Evolutionary conservation across 768 basidiomycete genomes (phyloP).

Genomic region (Albatrellus ellisii): DNA sequence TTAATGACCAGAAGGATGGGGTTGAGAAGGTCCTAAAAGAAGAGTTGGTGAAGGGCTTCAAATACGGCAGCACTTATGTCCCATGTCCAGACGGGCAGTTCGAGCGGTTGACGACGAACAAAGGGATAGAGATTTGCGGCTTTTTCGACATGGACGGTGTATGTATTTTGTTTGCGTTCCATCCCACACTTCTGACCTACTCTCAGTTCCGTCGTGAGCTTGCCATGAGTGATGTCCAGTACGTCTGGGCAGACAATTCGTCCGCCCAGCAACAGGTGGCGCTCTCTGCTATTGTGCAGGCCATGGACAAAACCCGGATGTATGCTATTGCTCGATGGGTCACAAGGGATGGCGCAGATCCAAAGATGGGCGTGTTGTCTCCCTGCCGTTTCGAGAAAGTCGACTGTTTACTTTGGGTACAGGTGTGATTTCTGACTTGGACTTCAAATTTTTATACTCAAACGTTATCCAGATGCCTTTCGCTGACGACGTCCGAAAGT

Average conservation of each 20-base stretch:
- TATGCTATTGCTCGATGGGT: slow-evolving; percentile 83
- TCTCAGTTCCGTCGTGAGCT: slow-evolving; percentile 71
- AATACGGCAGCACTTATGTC: slow-evolving; percentile 82
- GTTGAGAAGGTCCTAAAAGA: slow-evolving; percentile 60
- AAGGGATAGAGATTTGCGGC: slow-evolving; percentile 80
- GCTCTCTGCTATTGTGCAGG: slow-evolving; percentile 77
- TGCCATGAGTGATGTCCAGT: slow-evolving; percentile 75
- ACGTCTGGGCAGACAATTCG: slow-evolving; percentile 65
- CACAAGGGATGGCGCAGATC: slow-evolving; percentile 53
- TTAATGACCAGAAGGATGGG: slow-evolving; percentile 24
- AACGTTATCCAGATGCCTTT: slow-evolving; percentile 71
- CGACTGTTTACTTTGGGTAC: slow-evolving; percentile 77
- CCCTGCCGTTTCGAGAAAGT: slow-evolving; percentile 51
- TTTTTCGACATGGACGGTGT: slow-evolving; percentile 69
- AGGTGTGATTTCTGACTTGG: slow-evolving; percentile 31
- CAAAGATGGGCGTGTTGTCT: slow-evolving; percentile 72
- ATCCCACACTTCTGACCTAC: not conserved
- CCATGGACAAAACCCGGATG: slow-evolving; percentile 50
- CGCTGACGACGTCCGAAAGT: slow-evolving; percentile 85
- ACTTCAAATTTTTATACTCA: not conserved
- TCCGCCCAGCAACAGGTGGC: slow-evolving; percentile 66
- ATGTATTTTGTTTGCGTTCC: slow-evolving; percentile 10
- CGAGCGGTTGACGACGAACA: slow-evolving; percentile 53
- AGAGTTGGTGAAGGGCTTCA: slow-evolving; percentile 69
- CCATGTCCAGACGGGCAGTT: slow-evolving; percentile 84